phyloP scores from a whole-genome alignment of 192 early-diverging fungal species.

The Backusella liffmaniae region DNA sequence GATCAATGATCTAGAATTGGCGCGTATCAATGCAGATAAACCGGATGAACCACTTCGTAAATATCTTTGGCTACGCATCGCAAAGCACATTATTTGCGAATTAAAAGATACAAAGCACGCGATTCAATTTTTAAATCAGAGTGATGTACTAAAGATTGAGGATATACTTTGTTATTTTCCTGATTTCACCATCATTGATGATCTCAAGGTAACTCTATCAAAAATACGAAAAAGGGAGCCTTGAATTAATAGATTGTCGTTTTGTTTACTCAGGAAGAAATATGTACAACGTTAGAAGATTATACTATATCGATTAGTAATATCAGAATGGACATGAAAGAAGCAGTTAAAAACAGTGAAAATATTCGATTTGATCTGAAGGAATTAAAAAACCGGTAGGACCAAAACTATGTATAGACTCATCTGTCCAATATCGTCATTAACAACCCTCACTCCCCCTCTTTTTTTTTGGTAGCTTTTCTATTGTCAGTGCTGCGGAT shows the following conservation, averaged over 20 bases:
- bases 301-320: conserved; percentile 89
- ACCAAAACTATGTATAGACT: not conserved
- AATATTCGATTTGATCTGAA: conserved; percentile 90
- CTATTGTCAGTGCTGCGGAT: conserved; percentile 66
- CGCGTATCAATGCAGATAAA: conserved; percentile 91
- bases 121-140: conserved; percentile 77
- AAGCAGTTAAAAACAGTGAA: conserved; percentile 88
- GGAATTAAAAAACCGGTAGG: conserved; percentile 63
- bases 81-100: conserved; percentile 83
- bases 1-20: conserved; percentile 84
- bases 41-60: conserved; percentile 86
- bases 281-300: conserved; percentile 86
- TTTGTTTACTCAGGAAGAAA: conserved; percentile 62
- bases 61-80: conserved; percentile 93
- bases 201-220: conserved; percentile 70
- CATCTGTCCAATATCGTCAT: not conserved
- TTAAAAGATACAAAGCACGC: conserved; percentile 84
- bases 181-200: conserved; percentile 94
- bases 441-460: not conserved
- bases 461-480: conserved; percentile 47
- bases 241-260: not conserved
- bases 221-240: not conserved
- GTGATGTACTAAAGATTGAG: conserved; percentile 87
- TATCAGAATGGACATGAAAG: conserved; percentile 92
- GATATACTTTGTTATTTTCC: conserved; percentile 98